Conservation (phyloP, 305 asterid genomes). For the Fraxinus albicans region DNA sequence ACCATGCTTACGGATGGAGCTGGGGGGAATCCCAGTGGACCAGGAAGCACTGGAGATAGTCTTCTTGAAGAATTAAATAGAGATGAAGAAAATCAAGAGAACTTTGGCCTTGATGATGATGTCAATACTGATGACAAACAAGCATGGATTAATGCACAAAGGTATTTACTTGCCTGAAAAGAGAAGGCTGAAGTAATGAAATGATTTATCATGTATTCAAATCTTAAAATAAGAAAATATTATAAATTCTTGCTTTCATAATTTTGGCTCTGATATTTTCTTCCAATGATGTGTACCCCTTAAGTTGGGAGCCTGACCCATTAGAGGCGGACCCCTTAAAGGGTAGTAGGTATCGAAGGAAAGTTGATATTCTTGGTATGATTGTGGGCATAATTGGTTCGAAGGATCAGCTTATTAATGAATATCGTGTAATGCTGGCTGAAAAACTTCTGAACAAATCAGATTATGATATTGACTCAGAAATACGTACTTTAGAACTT, state of each 20-base stretch:
- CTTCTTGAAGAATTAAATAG: slow-evolving; percentile 95
- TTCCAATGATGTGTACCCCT: slow-evolving; percentile 29
- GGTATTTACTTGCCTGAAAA: slow-evolving; percentile 38
- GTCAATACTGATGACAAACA: slow-evolving; percentile 79
- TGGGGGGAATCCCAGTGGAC: slow-evolving; percentile 76
- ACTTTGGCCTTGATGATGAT: slow-evolving; percentile 67
- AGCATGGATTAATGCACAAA: slow-evolving; percentile 90
- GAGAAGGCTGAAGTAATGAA: slow-evolving; percentile 1
- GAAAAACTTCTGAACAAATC: slow-evolving; percentile 94
- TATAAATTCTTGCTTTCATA: slow-evolving; percentile 18
- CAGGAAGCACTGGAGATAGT: slow-evolving; percentile 86
- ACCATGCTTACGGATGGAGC: slow-evolving; percentile 98
- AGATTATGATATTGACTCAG: slow-evolving; percentile 92
- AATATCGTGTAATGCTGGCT: slow-evolving; percentile 97
- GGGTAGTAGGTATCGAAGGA: slow-evolving; percentile 78
- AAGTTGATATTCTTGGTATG: slow-evolving; percentile 96
- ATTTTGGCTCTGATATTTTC: slow-evolving; percentile 33
- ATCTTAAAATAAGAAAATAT: background rate
- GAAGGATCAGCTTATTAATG: slow-evolving; percentile 94
- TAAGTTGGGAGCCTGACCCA: slow-evolving; percentile 99
- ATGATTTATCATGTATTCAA: slow-evolving; percentile 5
- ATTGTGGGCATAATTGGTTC: slow-evolving; percentile 94
- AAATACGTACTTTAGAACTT: slow-evolving; percentile 90
- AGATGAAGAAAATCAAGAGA: slow-evolving; percentile 96
- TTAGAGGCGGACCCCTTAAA: slow-evolving; percentile 88